Percentiles rank a stretch among this genome's conserved stretches.
Conservation (phyloP, 75 land plant genomes). For the Cryptomeria japonica region DNA sequence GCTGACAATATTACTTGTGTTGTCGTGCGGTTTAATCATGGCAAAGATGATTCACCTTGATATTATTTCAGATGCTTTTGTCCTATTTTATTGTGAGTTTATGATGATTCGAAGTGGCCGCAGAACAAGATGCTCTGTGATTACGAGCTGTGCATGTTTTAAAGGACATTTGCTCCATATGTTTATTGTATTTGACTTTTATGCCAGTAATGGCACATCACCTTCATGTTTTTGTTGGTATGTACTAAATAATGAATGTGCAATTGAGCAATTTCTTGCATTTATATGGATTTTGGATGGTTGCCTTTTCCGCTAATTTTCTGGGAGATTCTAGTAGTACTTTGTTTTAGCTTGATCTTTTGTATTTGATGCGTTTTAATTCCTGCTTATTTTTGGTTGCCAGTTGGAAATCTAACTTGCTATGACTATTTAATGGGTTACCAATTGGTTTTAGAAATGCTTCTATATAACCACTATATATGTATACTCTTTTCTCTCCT, state of each 20-base stretch:
- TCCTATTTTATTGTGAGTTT: background rate
- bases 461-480: too few relatives aligned
- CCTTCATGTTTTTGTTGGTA: background rate
- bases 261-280: background rate
- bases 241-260: slow-evolving; percentile 4
- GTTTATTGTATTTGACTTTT: slow-evolving; percentile 4
- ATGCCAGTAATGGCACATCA: background rate
- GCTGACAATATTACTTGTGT: slow-evolving; percentile 75
- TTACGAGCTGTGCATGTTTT: background rate
- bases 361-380: background rate
- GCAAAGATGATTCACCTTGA: slow-evolving; percentile 6
- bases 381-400: background rate
- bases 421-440: background rate
- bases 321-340: background rate
- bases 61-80: background rate
- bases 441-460: too few relatives aligned
- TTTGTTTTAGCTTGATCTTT: background rate
- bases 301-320: background rate
- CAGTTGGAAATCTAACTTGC: background rate
- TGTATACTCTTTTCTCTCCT: too few relatives aligned
- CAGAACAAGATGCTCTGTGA: background rate
- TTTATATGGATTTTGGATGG: background rate
- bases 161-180: background rate
- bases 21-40: slow-evolving; percentile 47
- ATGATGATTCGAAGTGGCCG: background rate